phyloP scores from a whole-genome alignment of 257 asterid genomes.

The Plantago major region DNA sequence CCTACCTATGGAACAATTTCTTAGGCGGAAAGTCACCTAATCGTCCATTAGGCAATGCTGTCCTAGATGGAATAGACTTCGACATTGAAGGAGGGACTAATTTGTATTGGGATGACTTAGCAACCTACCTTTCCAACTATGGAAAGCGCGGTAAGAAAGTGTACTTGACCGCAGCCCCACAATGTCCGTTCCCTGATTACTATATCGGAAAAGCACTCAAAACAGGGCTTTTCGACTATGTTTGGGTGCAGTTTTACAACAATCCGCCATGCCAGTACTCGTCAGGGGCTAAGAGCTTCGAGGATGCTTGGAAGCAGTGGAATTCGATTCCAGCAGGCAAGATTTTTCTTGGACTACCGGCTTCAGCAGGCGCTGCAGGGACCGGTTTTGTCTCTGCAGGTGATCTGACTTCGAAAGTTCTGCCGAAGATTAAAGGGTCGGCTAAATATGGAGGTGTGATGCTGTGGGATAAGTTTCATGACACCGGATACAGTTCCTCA shows the following conservation, averaged over 20 bases:
- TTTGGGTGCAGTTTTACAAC: conserved; percentile 47
- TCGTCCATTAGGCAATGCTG: conserved; percentile 35
- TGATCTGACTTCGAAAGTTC: conserved; percentile 17
- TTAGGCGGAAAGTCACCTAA: conserved; percentile 33
- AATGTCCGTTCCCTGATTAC: conserved; percentile 43
- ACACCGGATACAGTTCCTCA: conserved; percentile 22
- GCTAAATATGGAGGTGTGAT: conserved; percentile 26
- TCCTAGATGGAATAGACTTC: conserved; percentile 47
- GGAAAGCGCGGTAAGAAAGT: conserved; percentile 32
- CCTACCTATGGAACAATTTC: conserved; percentile 43
- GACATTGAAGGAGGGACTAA: conserved; percentile 41
- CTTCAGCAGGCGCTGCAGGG: conserved; percentile 31
- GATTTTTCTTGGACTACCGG: conserved; percentile 31
- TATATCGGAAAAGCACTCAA: conserved; percentile 34
- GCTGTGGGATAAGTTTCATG: conserved; percentile 24
- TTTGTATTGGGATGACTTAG: conserved; percentile 44
- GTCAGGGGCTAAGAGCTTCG: conserved; percentile 19
- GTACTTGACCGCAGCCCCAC: conserved; percentile 43
- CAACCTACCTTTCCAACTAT: conserved; percentile 24
- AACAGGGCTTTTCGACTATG: conserved; percentile 44
- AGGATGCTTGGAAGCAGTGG: conserved; percentile 36
- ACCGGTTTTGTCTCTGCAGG: conserved; percentile 22
- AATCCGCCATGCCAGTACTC: conserved; percentile 40
- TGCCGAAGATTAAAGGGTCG: conserved; percentile 18
- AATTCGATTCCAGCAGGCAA: conserved; percentile 24